Evolutionary conservation across 2,329 filamentous ascomycete species (phyloP).

Genomic region (Xylariaceae sp.): DNA sequence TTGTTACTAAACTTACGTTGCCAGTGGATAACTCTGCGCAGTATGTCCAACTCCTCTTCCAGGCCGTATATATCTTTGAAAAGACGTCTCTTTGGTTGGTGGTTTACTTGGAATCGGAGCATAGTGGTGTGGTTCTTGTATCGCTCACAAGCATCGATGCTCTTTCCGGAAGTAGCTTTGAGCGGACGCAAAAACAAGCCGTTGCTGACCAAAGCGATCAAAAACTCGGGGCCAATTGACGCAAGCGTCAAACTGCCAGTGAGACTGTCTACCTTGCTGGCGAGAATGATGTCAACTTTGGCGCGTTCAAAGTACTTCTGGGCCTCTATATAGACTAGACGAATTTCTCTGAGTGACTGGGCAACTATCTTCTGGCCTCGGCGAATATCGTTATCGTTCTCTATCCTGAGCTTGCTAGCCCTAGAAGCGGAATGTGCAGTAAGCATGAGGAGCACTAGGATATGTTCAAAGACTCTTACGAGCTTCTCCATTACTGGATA

Average conservation of each 20-base stretch:
- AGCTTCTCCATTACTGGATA: slow-evolving; percentile 14
- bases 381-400: not conserved
- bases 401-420: not conserved
- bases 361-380: not conserved
- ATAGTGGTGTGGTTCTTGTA: slow-evolving; percentile 11
- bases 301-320: slow-evolving; percentile 10
- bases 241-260: slow-evolving; percentile 1
- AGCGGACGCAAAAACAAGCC: slow-evolving; percentile 10
- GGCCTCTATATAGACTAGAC: not conserved
- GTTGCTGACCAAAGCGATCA: slow-evolving; percentile 12
- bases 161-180: not conserved
- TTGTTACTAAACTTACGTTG: slow-evolving; percentile 16
- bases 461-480: slow-evolving; percentile 11
- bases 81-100: slow-evolving; percentile 11
- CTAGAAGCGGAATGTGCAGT: not conserved
- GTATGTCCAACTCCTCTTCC: slow-evolving; percentile 15
- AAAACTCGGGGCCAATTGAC: slow-evolving; percentile 15
- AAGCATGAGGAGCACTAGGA: slow-evolving; percentile 3
- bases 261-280: slow-evolving; percentile 6
- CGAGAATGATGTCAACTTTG: slow-evolving; percentile 10
- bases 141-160: slow-evolving; percentile 2
- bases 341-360: not conserved
- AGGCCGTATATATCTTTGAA: slow-evolving; percentile 12
- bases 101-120: slow-evolving; percentile 15
- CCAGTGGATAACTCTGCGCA: slow-evolving; percentile 13